Conservation (phyloP, 192 early-diverging fungal species). For the Entomortierella lignicola region DNA sequence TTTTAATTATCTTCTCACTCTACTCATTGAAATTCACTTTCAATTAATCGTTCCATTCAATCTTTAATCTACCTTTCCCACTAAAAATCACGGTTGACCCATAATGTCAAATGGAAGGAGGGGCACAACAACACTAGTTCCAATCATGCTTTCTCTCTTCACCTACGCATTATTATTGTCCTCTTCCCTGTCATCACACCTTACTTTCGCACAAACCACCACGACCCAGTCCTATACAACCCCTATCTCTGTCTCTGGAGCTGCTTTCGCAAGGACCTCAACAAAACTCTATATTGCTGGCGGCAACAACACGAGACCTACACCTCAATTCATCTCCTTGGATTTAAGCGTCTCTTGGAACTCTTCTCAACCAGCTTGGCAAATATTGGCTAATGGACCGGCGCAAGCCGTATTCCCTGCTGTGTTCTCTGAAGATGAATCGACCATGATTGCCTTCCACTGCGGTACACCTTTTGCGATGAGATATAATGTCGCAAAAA, state of each 20-base stretch:
- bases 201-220: neutral
- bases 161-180: too few relatives aligned
- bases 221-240: neutral
- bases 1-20: too few relatives aligned
- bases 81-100: too few relatives aligned
- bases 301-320: neutral
- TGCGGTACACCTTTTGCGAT: constrained; percentile 13
- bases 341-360: constrained; percentile 33
- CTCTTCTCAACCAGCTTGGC: constrained; percentile 18
- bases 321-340: constrained; percentile 22
- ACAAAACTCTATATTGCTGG: constrained; percentile 21
- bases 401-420: constrained; percentile 12
- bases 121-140: too few relatives aligned
- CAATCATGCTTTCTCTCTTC: too few relatives aligned
- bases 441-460: constrained; percentile 27
- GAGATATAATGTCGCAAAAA: constrained; percentile 9
- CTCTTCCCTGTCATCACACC: neutral
- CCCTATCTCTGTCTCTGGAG: constrained; percentile 1
- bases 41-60: too few relatives aligned
- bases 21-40: too few relatives aligned
- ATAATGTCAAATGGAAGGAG: too few relatives aligned
- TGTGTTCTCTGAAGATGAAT: constrained; percentile 15
- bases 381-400: constrained; percentile 11
- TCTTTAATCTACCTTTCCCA: too few relatives aligned
- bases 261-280: constrained; percentile 13